Base-by-base conservation (phyloP, 1,139 yeast genomes). In the Geotrichum europaeum region DNA sequence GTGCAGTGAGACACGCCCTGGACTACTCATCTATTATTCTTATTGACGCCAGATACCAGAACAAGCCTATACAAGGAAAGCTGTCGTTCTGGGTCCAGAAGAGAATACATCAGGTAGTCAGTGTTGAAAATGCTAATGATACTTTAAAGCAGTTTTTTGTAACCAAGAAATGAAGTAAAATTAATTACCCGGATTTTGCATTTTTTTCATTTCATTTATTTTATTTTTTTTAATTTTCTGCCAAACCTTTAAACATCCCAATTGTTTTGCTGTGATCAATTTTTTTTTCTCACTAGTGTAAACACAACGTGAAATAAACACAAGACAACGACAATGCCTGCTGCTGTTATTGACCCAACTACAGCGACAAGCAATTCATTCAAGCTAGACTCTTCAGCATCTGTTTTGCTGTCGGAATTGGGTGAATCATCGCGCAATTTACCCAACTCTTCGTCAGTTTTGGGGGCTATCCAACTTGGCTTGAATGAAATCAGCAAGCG, bases 1-100 rank as follows among this genome's bases (percentile, higher is more conserved):
- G 99, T 67, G 90, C 97, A 24, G 92, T 92, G 49, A 78, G 99
- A 62, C 97, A 92, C 72, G 81, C 81, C 32, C 79, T 81, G 54
- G 99, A 94, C 72, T 91, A 88, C 69, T 86, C 98, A 0, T 79
- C 83, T 18, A 87, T 94, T 13, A 84, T 82, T 66, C 76, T 92
- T 51, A 70, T 92, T 12, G 99, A 94, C 70, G 73, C 74, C 50
- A 76, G 98, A 60, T 94, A 83, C 67, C 69, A 67, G 1, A 71
- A 70, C 1, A 68, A 71, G 0, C 74, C 79, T 47, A 85, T 90
- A 32, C 84, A 81, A 67, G 64, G 66, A 0, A 90, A 89, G 70
- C 75, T 92, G 49, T 89, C 96, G 51, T 79, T 80, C 1, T 92
- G 99, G 98, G 88, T 92, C 20, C 75, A 79, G 56, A 78, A 80